Base-by-base conservation (phyloP, 208 protist species). In the Leishmania gerbilli region DNA sequence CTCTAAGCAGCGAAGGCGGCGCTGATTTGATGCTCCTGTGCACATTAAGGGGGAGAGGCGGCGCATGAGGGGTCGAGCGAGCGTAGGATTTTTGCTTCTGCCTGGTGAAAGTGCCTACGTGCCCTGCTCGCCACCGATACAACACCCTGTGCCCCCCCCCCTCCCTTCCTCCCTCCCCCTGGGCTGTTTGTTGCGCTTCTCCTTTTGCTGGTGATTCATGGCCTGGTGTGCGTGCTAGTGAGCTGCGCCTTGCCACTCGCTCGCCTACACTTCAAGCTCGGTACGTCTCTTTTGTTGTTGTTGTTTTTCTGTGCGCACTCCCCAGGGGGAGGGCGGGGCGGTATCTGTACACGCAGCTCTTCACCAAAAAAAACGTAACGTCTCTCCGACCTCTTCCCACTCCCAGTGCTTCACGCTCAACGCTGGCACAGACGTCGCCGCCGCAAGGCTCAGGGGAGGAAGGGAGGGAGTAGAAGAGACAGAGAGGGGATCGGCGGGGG, bases 1-100 rank as follows among this genome's bases (percentile, higher is more conserved):
- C 85, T 93, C 60, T 77, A 68, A 77, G 56, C 37, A 65, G 40
- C 34, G 37, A 31, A 51, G 56, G 51, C 51, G 15, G 51, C 34
- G 3, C 17, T 45, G 4, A 8, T 21, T 4, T 27, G 51, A 60
- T 60, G 47, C 13, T 40, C 17, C 21, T 34, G 47, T 19, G 51
- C 47, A 27, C 7, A 24, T 49, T 27, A 75, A 40, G 49, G n/a
- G 47, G 42, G 13, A 42, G 31, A 51, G 27, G 40, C 27, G 31
- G 9, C 19, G 45, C 42, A 76, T 2, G 42, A 34, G 17, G 47
- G 49, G 0, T 21, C 47, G 49, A 11, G 31, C 45, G 11, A 60
- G 40, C 3, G 58, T 47, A 21, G 21, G 60, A 13, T 75, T 80
- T 84, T 37, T 80, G 76, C 68, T 49, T 13, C 45, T 49, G 8